These are phyloP conservation scores for Striga hermonthica DNA, from an alignment of 305 asterid genomes.

Conservation along the genomic window DNA sequence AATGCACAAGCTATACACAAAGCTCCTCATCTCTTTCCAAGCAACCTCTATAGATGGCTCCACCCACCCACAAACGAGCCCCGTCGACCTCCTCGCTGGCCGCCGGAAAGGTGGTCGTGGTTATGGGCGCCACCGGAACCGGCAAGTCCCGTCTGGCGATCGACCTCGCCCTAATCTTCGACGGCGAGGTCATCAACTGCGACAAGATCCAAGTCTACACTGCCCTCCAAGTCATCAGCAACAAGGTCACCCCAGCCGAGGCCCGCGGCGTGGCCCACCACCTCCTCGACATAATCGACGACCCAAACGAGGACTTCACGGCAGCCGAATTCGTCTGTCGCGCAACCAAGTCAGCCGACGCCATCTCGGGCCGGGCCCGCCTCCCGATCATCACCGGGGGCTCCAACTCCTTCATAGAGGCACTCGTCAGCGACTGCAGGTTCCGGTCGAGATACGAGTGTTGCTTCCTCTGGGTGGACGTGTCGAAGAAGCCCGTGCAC, in stretches of 20 bases:
- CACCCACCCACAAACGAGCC: too few relatives aligned
- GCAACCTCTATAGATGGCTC: too few relatives aligned
- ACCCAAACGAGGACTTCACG: conserved; percentile 49
- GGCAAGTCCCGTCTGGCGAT: conserved; percentile 77
- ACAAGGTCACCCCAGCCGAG: conserved; percentile 61
- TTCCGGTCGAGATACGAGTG: conserved; percentile 54
- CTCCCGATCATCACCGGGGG: conserved; percentile 81
- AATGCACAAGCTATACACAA: too few relatives aligned
- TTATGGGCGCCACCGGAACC: conserved; percentile 76
- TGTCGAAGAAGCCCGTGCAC: conserved; percentile 38
- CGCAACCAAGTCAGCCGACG: conserved; percentile 44
- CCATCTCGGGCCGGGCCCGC: conserved; percentile 39
- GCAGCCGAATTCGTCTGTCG: conserved; percentile 51
- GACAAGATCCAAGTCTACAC: conserved; percentile 74
- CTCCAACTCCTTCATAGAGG: conserved; percentile 62
- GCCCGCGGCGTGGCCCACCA: conserved; percentile 63
- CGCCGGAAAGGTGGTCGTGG: conserved; percentile 52
- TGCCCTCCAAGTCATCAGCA: conserved; percentile 51
- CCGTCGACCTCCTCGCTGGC: too few relatives aligned
- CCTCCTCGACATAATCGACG: conserved; percentile 46
- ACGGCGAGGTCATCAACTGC: conserved; percentile 62
- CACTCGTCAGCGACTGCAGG: conserved; percentile 49
- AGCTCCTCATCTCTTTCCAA: too few relatives aligned
- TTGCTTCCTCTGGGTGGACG: conserved; percentile 67
- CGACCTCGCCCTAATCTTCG: conserved; percentile 56